phyloP scores from a whole-genome alignment of 225 moss, liverwort and hornwort genomes.

The Sphagnum tenellum region DNA sequence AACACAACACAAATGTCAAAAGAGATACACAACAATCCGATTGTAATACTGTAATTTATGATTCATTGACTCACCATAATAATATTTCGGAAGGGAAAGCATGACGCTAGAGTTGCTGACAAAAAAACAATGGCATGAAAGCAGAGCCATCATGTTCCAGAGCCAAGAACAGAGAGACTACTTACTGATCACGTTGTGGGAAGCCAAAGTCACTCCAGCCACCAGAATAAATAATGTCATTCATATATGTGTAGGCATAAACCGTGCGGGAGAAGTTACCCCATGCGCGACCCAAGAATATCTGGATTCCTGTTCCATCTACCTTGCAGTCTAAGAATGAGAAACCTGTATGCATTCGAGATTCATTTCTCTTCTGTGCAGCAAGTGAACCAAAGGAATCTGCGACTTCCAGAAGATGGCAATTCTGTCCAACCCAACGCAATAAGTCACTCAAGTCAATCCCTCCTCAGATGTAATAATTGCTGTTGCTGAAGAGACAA shows the following conservation, averaged over 20 bases:
- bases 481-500: too few species aligned
- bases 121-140: neutral
- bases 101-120: neutral
- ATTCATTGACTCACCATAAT: too few species aligned
- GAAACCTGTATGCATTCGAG: constrained; percentile 57
- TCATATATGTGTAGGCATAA: constrained; percentile 62
- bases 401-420: constrained; percentile 35
- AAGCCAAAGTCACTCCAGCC: constrained; percentile 73
- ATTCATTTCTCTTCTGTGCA: constrained; percentile 66
- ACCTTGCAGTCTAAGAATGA: constrained; percentile 53
- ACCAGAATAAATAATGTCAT: constrained; percentile 49
- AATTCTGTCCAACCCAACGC: constrained; percentile 27
- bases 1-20: neutral
- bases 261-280: constrained; percentile 70
- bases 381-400: constrained; percentile 54
- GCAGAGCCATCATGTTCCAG: too few species aligned
- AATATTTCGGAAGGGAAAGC: too few species aligned
- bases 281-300: constrained; percentile 83
- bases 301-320: constrained; percentile 38
- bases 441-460: neutral
- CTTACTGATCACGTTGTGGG: constrained; percentile 55
- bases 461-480: too few species aligned
- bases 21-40: neutral
- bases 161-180: too few species aligned
- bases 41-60: neutral